These are phyloP conservation scores for Aphanomyces stellatus DNA, from an alignment of 352 stramenopile species.

Conservation along the genomic window DNA sequence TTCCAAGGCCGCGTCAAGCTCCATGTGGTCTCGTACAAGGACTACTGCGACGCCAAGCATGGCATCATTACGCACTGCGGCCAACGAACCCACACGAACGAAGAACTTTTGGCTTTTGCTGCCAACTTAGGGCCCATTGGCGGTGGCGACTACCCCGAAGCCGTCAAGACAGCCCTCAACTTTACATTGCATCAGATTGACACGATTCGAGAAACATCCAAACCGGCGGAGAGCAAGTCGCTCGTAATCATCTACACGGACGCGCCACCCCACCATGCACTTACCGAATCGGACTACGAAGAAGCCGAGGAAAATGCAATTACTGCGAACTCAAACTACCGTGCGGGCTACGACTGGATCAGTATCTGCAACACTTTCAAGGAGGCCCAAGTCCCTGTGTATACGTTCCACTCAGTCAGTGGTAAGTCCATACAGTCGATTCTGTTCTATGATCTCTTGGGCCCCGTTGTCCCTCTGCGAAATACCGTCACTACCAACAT, in stretches of 20 bases:
- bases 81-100: background rate
- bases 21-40: slow-evolving; percentile 14
- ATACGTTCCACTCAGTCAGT: background rate
- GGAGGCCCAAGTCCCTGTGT: background rate
- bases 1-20: background rate
- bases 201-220: background rate
- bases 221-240: background rate
- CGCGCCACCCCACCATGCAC: slow-evolving; percentile 6
- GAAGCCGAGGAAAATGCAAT: background rate
- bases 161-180: slow-evolving; percentile 16
- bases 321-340: background rate
- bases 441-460: slow-evolving; percentile 3
- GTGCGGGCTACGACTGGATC: slow-evolving; percentile 11
- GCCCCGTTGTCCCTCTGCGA: background rate
- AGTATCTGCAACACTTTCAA: background rate
- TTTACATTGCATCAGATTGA: background rate
- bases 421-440: background rate
- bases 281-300: background rate
- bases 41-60: slow-evolving; percentile 9
- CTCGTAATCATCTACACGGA: slow-evolving; percentile 16
- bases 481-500: background rate
- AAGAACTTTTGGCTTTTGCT: background rate
- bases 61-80: background rate
- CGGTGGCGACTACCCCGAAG: slow-evolving; percentile 10
- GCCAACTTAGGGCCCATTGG: background rate